phyloP scores from a whole-genome alignment of 257 asterid species.

The Solanum corneliomulleri region DNA sequence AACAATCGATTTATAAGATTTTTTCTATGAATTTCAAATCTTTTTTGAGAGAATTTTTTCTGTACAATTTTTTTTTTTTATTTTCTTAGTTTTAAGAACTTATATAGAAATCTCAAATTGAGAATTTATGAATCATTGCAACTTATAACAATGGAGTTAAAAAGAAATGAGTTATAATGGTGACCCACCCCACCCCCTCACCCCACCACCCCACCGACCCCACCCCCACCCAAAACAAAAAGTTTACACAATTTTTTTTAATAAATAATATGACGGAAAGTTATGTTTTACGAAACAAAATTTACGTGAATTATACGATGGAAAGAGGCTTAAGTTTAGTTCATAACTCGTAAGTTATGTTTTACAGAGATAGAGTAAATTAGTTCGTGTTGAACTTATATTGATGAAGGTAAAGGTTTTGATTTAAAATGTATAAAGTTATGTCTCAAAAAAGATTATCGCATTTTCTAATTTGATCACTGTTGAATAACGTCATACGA shows the following conservation, averaged over 20 bases:
- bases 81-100: not conserved
- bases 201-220: not conserved
- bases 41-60: not conserved
- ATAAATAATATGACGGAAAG: not conserved
- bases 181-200: not conserved
- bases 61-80: not conserved
- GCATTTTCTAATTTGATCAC: not conserved
- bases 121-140: not conserved
- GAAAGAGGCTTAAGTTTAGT: not conserved
- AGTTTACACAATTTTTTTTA: not conserved
- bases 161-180: not conserved
- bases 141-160: not conserved
- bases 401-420: not conserved
- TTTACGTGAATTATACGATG: not conserved
- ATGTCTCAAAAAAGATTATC: not conserved
- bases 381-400: not conserved
- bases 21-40: not conserved
- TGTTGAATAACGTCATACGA: too few species aligned
- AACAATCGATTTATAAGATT: not conserved
- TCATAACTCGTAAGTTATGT: too few species aligned
- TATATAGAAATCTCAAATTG: not conserved
- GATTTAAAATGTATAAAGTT: too few species aligned
- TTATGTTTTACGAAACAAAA: not conserved
- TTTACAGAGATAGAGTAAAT: accelerated
- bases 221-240: not conserved